Evolutionary conservation across 257 asterid species (phyloP), one percentile per base, ranked within the genome.

Genomic region (Agastache rugosa): DNA sequence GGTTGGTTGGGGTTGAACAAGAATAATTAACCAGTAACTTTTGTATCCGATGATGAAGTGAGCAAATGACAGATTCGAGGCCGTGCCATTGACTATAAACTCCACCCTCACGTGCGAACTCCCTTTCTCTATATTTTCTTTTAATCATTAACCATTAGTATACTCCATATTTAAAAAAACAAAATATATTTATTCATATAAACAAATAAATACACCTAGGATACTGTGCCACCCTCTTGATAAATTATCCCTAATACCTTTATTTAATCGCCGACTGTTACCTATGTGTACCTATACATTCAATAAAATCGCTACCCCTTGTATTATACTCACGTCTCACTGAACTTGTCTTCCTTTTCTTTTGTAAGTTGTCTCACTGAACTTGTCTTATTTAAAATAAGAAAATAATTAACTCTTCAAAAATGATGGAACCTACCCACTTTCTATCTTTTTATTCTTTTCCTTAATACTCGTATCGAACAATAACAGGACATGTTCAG

Each of bases 61-160:
- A 78, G 64, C 70, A 58, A 63, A 62, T 75, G 83, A 85, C 51
- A 75, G 47, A 75, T 67, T 86, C 87, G 85, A 86, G 84, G 88
- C 72, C 62, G 81, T 80, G 75, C 74, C 73, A 84, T 88, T 86
- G 87, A 79, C 87, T 70, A 34, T 79, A 10, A 73, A 70, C 75
- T 76, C 73, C 81, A 74, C 63, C 87, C 93, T 78, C 96, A 87
- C 93, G 93, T 84, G 90, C 83, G 79, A 83, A 54, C 63, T 20
- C 69, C 54, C 31, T 63, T 77, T 71, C 2, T 56, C n/a, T 19
- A 23, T 22, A 10, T 22, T 23, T 9, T 55, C 2, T 55, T 56
- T 56, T 16, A 5, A 16, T 45, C 16, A 44, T 48, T 48, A 16
- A n/a, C 16, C 55, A 6, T 1, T 16, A 3, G 0, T 47, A 15